Conservation (phyloP, 2,329 filamentous ascomycete genomes). For the Trichoderma guizhouense region DNA sequence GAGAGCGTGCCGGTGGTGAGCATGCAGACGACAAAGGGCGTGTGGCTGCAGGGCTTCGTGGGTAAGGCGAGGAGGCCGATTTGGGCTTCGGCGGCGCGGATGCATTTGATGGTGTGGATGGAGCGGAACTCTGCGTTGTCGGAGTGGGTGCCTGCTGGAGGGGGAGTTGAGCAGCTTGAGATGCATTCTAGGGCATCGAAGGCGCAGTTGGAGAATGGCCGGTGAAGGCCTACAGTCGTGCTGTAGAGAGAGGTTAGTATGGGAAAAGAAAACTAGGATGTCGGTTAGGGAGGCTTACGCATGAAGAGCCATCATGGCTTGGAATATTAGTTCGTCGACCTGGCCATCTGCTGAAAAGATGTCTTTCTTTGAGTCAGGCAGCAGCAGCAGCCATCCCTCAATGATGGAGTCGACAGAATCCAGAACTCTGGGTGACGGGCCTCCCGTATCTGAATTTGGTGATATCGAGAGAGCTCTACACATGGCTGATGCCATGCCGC, state of each 20-base stretch:
- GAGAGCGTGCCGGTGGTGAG: slow-evolving; percentile 36
- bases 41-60: slow-evolving; percentile 33
- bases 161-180: slow-evolving; percentile 35
- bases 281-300: slow-evolving; percentile 37
- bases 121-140: slow-evolving; percentile 28
- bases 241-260: slow-evolving; percentile 16
- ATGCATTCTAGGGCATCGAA: slow-evolving; percentile 38
- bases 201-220: slow-evolving; percentile 38
- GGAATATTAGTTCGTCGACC: slow-evolving; percentile 75
- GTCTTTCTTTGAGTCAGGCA: slow-evolving; percentile 32
- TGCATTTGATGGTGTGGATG: slow-evolving; percentile 39
- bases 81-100: slow-evolving; percentile 38
- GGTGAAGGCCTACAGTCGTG: slow-evolving; percentile 35
- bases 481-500: slow-evolving; percentile 32
- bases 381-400: slow-evolving; percentile 38
- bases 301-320: slow-evolving; percentile 68
- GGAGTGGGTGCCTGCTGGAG: slow-evolving; percentile 16
- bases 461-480: slow-evolving; percentile 23
- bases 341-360: slow-evolving; percentile 31
- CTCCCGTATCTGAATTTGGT: slow-evolving; percentile 14
- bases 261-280: too few relatives aligned
- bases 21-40: slow-evolving; percentile 42
- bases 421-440: slow-evolving; percentile 28
- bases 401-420: slow-evolving; percentile 35
- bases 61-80: slow-evolving; percentile 39